Evolutionary conservation across 192 early-diverging fungal species (phyloP).

Genomic region (Backusella luteola): DNA sequence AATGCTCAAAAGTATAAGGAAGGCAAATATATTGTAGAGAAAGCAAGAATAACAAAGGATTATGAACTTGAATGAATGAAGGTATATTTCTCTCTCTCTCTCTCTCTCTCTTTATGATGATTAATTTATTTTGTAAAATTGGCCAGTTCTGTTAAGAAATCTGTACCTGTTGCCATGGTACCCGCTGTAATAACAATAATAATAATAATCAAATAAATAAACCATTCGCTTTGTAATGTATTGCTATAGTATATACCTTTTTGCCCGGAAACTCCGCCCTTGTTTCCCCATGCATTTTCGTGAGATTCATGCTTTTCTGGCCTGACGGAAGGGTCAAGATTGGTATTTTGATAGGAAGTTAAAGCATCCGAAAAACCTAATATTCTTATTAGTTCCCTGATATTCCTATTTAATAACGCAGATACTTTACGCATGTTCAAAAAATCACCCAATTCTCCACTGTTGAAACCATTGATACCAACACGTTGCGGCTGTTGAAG

Average conservation of each 20-base stretch:
- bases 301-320: conserved; percentile 13
- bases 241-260: neutral
- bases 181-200: neutral
- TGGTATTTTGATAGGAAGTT: conserved; percentile 13
- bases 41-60: conserved; percentile 47
- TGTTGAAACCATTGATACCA: neutral
- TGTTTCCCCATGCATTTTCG: conserved; percentile 8
- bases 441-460: conserved; percentile 4
- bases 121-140: conserved; percentile 5
- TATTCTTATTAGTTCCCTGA: neutral
- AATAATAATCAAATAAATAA: neutral
- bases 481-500: conserved; percentile 10
- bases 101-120: neutral
- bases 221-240: neutral
- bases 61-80: neutral
- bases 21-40: conserved; percentile 57
- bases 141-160: conserved; percentile 1
- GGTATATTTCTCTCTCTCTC: neutral
- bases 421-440: conserved; percentile 10
- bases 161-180: neutral
- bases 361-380: conserved; percentile 12
- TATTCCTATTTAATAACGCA: neutral
- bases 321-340: conserved; percentile 8
- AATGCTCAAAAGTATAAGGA: conserved; percentile 61
- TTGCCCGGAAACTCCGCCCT: neutral